Conservation (phyloP, 2,329 filamentous ascomycete species). For the Pseudogymnoascus sp. region DNA sequence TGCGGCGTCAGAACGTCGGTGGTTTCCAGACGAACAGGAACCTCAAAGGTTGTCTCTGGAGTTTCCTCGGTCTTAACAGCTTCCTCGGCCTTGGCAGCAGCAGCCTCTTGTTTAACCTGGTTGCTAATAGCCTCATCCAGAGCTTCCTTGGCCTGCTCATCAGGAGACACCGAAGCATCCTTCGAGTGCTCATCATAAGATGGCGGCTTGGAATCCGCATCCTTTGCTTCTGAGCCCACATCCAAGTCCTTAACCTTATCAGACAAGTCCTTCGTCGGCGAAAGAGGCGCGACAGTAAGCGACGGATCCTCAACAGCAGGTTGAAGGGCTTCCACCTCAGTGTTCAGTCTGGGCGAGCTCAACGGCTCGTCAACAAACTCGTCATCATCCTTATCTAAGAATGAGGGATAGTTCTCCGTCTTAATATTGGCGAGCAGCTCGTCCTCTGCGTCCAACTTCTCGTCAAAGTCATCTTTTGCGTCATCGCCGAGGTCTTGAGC, state of each 20-base stretch:
- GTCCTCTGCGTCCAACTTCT: slow-evolving; percentile 43
- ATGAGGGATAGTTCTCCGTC: slow-evolving; percentile 31
- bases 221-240: slow-evolving; percentile 22
- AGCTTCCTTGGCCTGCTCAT: slow-evolving; percentile 16
- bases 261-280: slow-evolving; percentile 39
- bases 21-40: slow-evolving; percentile 5
- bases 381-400: slow-evolving; percentile 55
- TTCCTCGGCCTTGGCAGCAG: slow-evolving; percentile 11
- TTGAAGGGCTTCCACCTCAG: slow-evolving; percentile 50
- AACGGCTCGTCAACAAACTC: slow-evolving; percentile 74
- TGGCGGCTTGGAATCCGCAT: slow-evolving; percentile 21
- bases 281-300: slow-evolving; percentile 49
- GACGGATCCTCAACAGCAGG: slow-evolving; percentile 48
- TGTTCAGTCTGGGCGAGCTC: slow-evolving; percentile 56
- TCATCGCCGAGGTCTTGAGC: slow-evolving; percentile 65
- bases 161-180: slow-evolving; percentile 9
- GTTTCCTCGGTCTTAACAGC: slow-evolving; percentile 9
- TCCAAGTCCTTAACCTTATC: slow-evolving; percentile 23
- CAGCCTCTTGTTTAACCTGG: slow-evolving; percentile 11
- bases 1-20: slow-evolving; percentile 40
- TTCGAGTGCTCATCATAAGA: slow-evolving; percentile 15
- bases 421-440: slow-evolving; percentile 36
- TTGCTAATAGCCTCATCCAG: slow-evolving; percentile 23
- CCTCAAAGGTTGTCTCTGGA: slow-evolving; percentile 10
- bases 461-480: slow-evolving; percentile 60